Conservation (phyloP, 257 asterid species). For the Solanum bulbocastanum region DNA sequence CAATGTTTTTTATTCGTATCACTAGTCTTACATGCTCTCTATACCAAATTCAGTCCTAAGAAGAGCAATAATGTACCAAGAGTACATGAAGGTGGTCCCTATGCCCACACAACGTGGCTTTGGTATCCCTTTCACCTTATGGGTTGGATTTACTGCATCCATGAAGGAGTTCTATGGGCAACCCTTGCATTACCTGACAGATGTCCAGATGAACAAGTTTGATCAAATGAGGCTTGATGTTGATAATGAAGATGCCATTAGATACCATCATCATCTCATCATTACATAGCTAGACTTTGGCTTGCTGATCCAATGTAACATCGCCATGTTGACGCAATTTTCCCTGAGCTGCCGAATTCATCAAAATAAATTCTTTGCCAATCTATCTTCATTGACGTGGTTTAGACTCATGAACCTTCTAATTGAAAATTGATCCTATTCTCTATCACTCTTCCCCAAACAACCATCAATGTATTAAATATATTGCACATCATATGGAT, state of each 20-base stretch:
- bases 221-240: slow-evolving; percentile 40
- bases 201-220: slow-evolving; percentile 35
- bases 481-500: neutral
- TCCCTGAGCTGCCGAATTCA: slow-evolving; percentile 14
- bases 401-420: neutral
- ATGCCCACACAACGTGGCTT: slow-evolving; percentile 25
- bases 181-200: slow-evolving; percentile 79
- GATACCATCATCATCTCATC: slow-evolving; percentile 44
- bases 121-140: slow-evolving; percentile 42
- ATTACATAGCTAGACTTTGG: slow-evolving; percentile 55
- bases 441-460: neutral
- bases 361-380: neutral
- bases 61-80: slow-evolving; percentile 39
- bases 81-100: slow-evolving; percentile 48
- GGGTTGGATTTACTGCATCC: slow-evolving; percentile 56
- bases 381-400: neutral
- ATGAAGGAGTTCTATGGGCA: slow-evolving; percentile 52
- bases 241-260: slow-evolving; percentile 34
- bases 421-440: neutral
- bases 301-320: slow-evolving; percentile 30
- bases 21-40: slow-evolving; percentile 1
- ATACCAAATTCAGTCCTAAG: slow-evolving; percentile 14
- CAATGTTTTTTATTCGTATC: neutral
- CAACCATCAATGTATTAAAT: neutral
- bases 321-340: slow-evolving; percentile 32